Evolutionary conservation across 352 stramenopile genomes (phyloP).

Genomic region (Poterioochromonas sp.): DNA sequence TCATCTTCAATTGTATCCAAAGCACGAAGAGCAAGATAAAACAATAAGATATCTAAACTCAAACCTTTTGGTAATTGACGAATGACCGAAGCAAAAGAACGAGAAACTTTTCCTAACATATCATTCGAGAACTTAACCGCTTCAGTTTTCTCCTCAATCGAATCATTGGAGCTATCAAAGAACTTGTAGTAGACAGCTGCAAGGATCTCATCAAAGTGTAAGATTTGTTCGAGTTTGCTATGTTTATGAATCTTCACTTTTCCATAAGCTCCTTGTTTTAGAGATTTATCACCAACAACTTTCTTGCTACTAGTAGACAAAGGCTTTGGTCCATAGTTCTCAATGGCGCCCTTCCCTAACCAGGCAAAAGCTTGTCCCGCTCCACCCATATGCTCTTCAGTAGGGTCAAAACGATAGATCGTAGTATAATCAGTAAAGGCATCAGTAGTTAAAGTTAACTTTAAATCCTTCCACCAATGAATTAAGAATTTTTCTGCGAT

Average conservation of each 20-base stretch:
- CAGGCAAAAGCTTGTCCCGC: constrained; percentile 50
- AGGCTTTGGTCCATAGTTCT: not conserved
- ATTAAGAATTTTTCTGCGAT: constrained; percentile 64
- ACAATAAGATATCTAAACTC: constrained; percentile 71
- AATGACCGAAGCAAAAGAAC: constrained; percentile 78
- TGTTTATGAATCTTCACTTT: constrained; percentile 64
- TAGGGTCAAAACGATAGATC: constrained; percentile 70
- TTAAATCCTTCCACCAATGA: constrained; percentile 66
- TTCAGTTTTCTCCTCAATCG: constrained; percentile 53
- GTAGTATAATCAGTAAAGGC: constrained; percentile 56
- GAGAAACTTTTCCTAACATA: constrained; percentile 68
- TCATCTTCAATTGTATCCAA: constrained; percentile 84
- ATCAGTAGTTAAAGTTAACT: constrained; percentile 55
- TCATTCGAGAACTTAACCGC: constrained; percentile 67
- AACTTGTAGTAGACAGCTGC: constrained; percentile 60
- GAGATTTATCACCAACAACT: constrained; percentile 17
- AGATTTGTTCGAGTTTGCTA: constrained; percentile 58
- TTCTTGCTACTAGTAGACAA: not conserved
- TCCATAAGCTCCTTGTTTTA: constrained; percentile 81
- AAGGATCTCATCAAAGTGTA: constrained; percentile 62
- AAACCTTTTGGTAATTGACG: constrained; percentile 63
- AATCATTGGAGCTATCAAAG: constrained; percentile 55
- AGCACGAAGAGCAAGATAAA: constrained; percentile 76
- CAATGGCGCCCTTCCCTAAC: not conserved
- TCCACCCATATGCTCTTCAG: constrained; percentile 58